Evolutionary conservation across 2,329 filamentous ascomycete species (phyloP), one percentile per base, ranked within the genome.

Genomic region (Blastomyces percursus): DNA sequence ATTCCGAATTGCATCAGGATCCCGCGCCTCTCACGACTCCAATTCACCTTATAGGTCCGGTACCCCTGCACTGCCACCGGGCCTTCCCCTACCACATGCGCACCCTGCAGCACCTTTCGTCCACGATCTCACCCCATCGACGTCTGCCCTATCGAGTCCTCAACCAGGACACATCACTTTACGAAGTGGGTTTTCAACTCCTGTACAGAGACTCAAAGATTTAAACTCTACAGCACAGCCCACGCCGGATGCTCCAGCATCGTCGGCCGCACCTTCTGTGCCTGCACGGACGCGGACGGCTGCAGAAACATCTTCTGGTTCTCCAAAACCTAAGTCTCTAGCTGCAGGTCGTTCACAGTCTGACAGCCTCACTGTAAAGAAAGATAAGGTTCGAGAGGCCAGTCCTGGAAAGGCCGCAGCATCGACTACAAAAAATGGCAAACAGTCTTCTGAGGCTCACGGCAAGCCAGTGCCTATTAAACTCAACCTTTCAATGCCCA

Each of bases 231-330:
- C 74, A 32, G 66, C 67, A 11, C 65, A 66, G n/a, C 63, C 67
- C 55, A 74, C 71, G 2, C 71, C 73, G 3, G 68, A 72, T n/a
- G 16, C 64, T 5, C 64, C 69, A 60, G 64, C 66, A 16, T 70
- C 62, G 1, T 65, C 67, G 0, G 67, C 68, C 2, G 63, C 66
- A 32, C 66, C 56, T n/a, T 64, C 67, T 7, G 65, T 67, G 6
- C 67, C 69, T 4, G 66, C 62, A 21, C 69, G 70, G 40, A 62
- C 66, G 5, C 74, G 71, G 46, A 72, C 75, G 48, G 70, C 66
- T 5, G 72, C 69, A 9, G 75, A 76, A 21, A 72, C 77, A 14
- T 78, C 76, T 5, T 62, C 77, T 11, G 77, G 76, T 0, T 78
- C 77, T 2, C 76, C 76, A 16, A 73, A 76, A 21, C 66, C 72